A percentile compares a stretch with the other conserved stretches of the same genome.
Evolutionary conservation across 208 protist genomes (phyloP).

Genomic region (Kentomonas sorsogonicus): DNA sequence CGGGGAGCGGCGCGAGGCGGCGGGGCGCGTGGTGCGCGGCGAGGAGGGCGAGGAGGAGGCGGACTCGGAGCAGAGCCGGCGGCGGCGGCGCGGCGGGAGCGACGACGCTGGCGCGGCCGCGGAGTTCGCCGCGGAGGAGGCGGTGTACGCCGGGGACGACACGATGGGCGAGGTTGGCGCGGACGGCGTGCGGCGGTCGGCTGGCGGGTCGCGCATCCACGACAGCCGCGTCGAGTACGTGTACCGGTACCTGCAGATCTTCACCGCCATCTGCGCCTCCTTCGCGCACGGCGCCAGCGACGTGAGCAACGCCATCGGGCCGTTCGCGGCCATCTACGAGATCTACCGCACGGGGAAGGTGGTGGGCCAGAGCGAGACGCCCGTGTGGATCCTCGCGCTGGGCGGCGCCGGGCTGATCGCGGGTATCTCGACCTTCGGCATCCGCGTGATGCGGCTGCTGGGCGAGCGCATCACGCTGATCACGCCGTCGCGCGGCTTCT

Average conservation of each 20-base stretch:
- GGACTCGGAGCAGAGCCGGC: background rate
- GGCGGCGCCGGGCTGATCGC: conserved; percentile 52
- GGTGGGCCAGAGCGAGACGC: conserved; percentile 8
- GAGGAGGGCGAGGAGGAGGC: background rate
- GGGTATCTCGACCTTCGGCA: conserved; percentile 54
- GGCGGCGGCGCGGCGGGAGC: background rate
- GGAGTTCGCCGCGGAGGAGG: background rate
- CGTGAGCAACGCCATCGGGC: conserved; percentile 65
- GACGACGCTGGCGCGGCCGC: conserved; percentile 3
- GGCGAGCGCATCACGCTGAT: conserved; percentile 61
- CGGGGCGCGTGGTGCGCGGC: conserved; percentile 2
- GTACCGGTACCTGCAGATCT: conserved; percentile 67
- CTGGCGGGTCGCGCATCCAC: no score
- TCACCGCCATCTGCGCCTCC: conserved; percentile 64
- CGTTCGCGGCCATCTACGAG: conserved; percentile 55
- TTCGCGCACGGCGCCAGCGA: conserved; percentile 71
- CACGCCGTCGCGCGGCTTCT: conserved; percentile 55
- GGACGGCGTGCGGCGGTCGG: conserved; percentile 18
- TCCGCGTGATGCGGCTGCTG: conserved; percentile 54
- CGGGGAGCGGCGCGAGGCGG: background rate
- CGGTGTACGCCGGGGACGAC: conserved; percentile 4
- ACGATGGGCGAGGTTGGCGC: conserved; percentile 23
- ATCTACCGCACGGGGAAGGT: conserved; percentile 36
- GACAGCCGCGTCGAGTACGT: conserved; percentile 45
- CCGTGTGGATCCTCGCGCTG: conserved; percentile 57